Evolutionary conservation across 148 eudicot genomes (phyloP), one percentile per base, ranked within the genome.

Genomic region (Diospyros kaki): DNA sequence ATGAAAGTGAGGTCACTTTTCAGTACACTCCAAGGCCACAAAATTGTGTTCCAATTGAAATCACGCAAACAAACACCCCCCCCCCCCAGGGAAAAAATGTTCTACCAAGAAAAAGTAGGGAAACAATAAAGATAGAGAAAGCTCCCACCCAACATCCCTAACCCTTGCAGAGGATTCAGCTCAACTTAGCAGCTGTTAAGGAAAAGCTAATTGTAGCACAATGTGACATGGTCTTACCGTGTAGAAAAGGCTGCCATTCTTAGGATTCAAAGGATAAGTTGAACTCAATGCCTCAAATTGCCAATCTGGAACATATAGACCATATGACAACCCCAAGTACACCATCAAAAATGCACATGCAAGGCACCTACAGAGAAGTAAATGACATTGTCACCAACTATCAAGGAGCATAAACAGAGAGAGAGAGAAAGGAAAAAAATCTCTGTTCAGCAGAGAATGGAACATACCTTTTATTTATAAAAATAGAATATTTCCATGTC

Each of bases 291-390:
- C 76, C 71, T 76, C 79, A 58, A 89, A 83, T 66, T 90, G 85
- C 98, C 98, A 93, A 83, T 93, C 97, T 40, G 97, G 89, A 79
- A 93, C 97, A 75, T 83, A 83, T 74, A 93, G 73, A 41, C 93
- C 91, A 77, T 93, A 88, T 62, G 85, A 75, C 72, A 93, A 76
- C 54, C 87, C 92, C 64, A 86, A 53, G 83, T 91, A 88, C 61
- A 82, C 39, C 8, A 80, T 78, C 73, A 82, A 84, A 54, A 91
- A 55, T 64, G 86, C 39, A 58, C 81, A 72, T 17, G 67, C 79
- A 4, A 48, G 6, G 8, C 84, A 85, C 91, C 94, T 87, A 74
- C 77, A 89, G 38, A 43, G 81, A 66, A 81, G 72, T 58, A 79
- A 14, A 4, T 38, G 14, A 43, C 11, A 52, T 73, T 39, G 38